phyloP scores from a whole-genome alignment of 2,329 filamentous ascomycete species.

The Ophiostoma ulmi region DNA sequence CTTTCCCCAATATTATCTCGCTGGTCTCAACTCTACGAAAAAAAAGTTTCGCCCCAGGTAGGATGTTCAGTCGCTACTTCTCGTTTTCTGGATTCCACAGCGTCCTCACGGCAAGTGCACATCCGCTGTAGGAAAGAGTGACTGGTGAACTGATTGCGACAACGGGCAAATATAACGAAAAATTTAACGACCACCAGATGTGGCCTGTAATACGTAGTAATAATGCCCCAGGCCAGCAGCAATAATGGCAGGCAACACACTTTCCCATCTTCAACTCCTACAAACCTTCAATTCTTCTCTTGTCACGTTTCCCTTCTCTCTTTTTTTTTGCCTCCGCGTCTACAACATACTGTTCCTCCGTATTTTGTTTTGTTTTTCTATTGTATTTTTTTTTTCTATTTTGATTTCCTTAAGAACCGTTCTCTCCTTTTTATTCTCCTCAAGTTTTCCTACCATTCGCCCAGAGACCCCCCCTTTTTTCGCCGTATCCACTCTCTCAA shows the following conservation, averaged over 20 bases:
- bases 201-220: not conserved
- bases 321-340: not conserved
- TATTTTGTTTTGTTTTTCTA: not conserved
- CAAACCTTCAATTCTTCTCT: not conserved
- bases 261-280: not conserved
- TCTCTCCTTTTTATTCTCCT: not conserved
- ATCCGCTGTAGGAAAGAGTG: not conserved
- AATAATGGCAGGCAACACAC: not conserved
- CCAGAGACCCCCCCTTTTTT: conserved; percentile 15
- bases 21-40: not conserved
- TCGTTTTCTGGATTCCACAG: not conserved
- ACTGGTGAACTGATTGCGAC: not conserved
- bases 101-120: not conserved
- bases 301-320: not conserved
- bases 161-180: conserved; percentile 1
- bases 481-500: conserved; percentile 10
- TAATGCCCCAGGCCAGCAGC: not conserved
- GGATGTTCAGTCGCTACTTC: conserved; percentile 9
- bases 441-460: not conserved
- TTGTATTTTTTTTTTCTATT: not conserved
- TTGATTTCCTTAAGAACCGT: not conserved
- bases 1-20: conserved; percentile 6
- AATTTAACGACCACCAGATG: not conserved
- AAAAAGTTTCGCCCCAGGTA: not conserved
- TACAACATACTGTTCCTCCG: not conserved